Evolutionary conservation across 441 rosid genomes (phyloP), one percentile per base, ranked within the genome.

Genomic region (Pelargonium cotyledonis): DNA sequence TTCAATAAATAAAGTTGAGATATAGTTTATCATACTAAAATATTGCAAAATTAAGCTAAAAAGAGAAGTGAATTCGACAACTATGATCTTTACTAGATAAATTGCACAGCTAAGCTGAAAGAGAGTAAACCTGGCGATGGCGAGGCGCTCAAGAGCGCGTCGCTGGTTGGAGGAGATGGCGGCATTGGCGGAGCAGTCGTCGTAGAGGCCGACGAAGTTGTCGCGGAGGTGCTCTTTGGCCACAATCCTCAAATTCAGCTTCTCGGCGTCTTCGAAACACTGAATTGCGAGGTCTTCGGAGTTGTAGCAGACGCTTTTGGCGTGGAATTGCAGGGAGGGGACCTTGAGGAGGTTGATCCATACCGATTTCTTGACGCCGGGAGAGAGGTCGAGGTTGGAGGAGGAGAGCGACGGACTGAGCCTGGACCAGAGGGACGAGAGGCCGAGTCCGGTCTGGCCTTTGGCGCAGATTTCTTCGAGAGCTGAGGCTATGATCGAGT

Each of bases 151-250:
- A 29, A 95, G 97, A 66, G 85, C 82, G 15, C 79, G 85, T 35
- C 88, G 96, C 70, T 90, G 90, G 63, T 66, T 69, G 15, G 81
- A 65, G 4, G 82, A 68, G 64, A 89, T 70, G 63, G 77, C 77
- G 16, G 87, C 70, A 46, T 62, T 81, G 66, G 78, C 79, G 15
- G 84, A 75, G 66, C 81, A 81, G 49, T 73, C 80, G 18, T 89
- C 97, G 71, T 92, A 88, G 70, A 95, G 84, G 65, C 98, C 97
- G 46, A 86, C 84, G 71, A 85, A 95, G 79, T 81, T 84, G 65
- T 89, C 91, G 53, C 95, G 79, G 62, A 92, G 88, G 76, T 83
- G 87, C 81, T 88, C 87, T 63, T 74, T 78, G 1, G 96, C 95
- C 14, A 80, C 70, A 68, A 92, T 81, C 71, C 81, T 92, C 79